Evolutionary conservation across 1,139 yeast genomes (phyloP).

Genomic region (Arxiozyma slooffiae): DNA sequence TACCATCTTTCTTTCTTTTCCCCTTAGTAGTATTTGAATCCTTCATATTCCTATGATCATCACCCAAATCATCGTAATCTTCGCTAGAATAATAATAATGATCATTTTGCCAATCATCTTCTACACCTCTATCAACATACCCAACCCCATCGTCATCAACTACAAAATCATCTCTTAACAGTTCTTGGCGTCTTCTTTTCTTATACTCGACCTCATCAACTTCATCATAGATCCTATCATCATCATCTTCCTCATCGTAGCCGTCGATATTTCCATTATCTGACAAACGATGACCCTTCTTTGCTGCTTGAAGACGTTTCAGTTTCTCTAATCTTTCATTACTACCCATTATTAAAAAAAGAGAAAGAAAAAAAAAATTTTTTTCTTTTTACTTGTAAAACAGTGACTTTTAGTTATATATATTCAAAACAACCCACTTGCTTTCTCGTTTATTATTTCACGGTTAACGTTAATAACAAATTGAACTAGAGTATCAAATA

Average conservation of each 20-base stretch:
- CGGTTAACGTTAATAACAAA: too few species aligned
- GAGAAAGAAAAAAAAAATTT: too few species aligned
- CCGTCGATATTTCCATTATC: constrained; percentile 11
- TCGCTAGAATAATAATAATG: constrained; percentile 28
- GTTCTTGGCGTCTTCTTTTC: constrained; percentile 65
- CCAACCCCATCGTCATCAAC: constrained; percentile 82
- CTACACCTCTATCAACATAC: constrained; percentile 84
- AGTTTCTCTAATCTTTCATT: constrained; percentile 21
- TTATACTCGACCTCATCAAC: constrained; percentile 75
- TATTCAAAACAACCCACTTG: too few species aligned
- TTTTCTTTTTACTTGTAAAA: too few species aligned
- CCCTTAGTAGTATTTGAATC: constrained; percentile 34
- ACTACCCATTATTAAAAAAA: constrained; percentile 10
- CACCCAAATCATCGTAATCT: constrained; percentile 15
- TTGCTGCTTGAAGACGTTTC: constrained; percentile 20
- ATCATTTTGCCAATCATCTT: constrained; percentile 51
- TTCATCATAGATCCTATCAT: constrained; percentile 62
- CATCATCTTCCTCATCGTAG: constrained; percentile 27
- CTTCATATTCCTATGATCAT: constrained; percentile 11
- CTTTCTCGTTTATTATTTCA: too few species aligned
- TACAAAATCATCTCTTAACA: constrained; percentile 83
- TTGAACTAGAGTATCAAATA: too few species aligned
- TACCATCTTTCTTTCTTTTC: constrained; percentile 8
- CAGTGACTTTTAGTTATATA: too few species aligned
- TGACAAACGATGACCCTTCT: constrained; percentile 5